A percentile compares a stretch with the other conserved stretches of the same genome.
phyloP scores from a whole-genome alignment of 495 filamentous ascomycete species.

The Filosporella fistucella region DNA sequence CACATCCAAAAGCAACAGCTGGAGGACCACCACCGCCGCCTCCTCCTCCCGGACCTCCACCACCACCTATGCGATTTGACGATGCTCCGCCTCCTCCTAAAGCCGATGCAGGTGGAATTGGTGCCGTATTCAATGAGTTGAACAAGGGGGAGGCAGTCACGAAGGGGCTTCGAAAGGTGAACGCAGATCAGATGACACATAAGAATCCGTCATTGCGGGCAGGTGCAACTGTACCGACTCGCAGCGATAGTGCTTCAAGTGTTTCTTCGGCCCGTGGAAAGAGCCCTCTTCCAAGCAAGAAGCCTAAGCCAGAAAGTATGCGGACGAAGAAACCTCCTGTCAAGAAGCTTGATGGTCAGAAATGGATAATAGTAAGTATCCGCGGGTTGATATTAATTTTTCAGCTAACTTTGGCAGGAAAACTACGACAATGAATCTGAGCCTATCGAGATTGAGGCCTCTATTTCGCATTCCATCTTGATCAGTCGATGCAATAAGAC shows the following conservation, averaged over 20 bases:
- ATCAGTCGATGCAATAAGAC: conserved; percentile 86
- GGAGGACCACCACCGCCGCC: conserved; percentile 51
- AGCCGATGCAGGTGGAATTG: conserved; percentile 53
- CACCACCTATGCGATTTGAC: conserved; percentile 48
- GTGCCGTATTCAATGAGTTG: conserved; percentile 83
- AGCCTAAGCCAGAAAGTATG: conserved; percentile 94
- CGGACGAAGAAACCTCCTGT: conserved; percentile 86
- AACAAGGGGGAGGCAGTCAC: conserved; percentile 87
- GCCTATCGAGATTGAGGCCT: conserved; percentile 70
- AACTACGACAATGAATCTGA: conserved; percentile 75
- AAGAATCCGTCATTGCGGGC: conserved; percentile 92
- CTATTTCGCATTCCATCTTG: conserved; percentile 83
- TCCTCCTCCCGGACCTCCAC: conserved; percentile 78
- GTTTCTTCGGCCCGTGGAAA: conserved; percentile 51
- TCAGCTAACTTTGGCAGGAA: conserved; percentile 48
- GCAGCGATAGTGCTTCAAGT: conserved; percentile 48
- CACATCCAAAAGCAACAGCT: conserved; percentile 22
- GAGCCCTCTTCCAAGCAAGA: conserved; percentile 74
- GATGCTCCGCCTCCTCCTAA: conserved; percentile 36
- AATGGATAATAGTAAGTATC: conserved; percentile 74
- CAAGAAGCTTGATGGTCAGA: conserved; percentile 90
- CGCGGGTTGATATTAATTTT: neutral
- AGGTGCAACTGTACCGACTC: conserved; percentile 60
- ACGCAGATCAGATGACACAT: conserved; percentile 93
- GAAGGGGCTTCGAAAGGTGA: conserved; percentile 83